These are phyloP conservation scores for Astrothelium subdiscretum DNA, from an alignment of 495 filamentous ascomycete species.

Conservation along the genomic window DNA sequence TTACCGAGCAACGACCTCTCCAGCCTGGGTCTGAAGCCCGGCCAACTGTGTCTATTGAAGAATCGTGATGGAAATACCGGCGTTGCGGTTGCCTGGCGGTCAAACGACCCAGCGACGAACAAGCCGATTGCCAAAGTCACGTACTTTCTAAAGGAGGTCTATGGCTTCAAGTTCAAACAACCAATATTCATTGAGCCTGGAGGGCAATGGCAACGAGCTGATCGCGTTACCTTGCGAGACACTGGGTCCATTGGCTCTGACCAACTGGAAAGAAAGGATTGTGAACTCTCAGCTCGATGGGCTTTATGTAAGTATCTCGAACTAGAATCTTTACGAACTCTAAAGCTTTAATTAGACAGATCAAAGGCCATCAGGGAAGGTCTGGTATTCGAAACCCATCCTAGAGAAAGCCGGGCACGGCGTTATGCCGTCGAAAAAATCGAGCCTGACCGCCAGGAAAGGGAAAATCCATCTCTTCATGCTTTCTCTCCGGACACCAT, in stretches of 20 bases:
- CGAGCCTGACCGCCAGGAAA: neutral
- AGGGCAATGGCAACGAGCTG: constrained; percentile 28
- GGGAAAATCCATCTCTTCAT: constrained; percentile 8
- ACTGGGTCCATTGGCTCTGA: constrained; percentile 34
- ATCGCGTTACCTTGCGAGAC: constrained; percentile 39
- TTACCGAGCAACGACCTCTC: constrained; percentile 54
- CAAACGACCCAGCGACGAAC: constrained; percentile 43
- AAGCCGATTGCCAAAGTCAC: constrained; percentile 50
- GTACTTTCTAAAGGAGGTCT: constrained; percentile 51
- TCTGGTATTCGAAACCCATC: constrained; percentile 7
- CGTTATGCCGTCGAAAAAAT: constrained; percentile 25
- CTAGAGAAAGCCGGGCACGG: constrained; percentile 23
- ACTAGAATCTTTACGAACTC: neutral
- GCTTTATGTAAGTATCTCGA: constrained; percentile 11
- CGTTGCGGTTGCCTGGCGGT: constrained; percentile 51
- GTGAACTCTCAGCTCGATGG: neutral
- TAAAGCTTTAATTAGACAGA: neutral
- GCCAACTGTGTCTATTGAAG: constrained; percentile 38
- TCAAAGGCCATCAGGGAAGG: neutral
- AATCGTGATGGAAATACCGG: constrained; percentile 3
- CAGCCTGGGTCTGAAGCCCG: constrained; percentile 46
- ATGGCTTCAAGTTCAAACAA: constrained; percentile 50
- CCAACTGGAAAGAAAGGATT: neutral
- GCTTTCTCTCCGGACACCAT: constrained; percentile 13
- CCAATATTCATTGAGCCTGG: constrained; percentile 36